Base-by-base conservation (phyloP, 2,329 filamentous ascomycete genomes). In the Arthroderma uncinatum region DNA sequence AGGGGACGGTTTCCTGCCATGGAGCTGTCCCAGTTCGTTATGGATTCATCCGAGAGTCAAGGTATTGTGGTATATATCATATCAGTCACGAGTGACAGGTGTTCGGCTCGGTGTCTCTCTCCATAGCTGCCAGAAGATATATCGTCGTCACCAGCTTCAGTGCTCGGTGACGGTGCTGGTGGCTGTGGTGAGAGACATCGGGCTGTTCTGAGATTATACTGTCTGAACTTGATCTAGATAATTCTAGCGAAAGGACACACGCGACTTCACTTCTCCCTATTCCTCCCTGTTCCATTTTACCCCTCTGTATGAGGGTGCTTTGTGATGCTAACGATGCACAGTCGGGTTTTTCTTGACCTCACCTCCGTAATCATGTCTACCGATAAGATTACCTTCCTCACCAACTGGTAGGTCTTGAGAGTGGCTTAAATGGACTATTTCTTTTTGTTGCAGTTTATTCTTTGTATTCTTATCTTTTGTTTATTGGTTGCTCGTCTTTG, bases 231-330 rank as follows among this genome's bases (percentile, higher is more conserved):
- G 85, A 87, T 86, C 84, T 86, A 83, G 82, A 84, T 85, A 87
- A 87, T 87, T 79, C 84, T 84, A 87, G 85, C 85, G 86, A 84
- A 88, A 88, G 85, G 82, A 88, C 82, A 84, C 88, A 85, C 85
- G 85, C 85, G 81, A 82, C 82, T 78, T 53, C 50, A 53, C 50
- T 53, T 53, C 50, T 53, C 21, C 50, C 34, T 10, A 6, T n/a
- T 53, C 19, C 30, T 23, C 33, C 19, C 21, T 37, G 74, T 67
- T 68, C 64, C 66, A 62, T 71, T 70, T 70, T 68, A 67, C 67
- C 67, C 47, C 47, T 30, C 47, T 30, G 25, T 19, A 33, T 7
- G 47, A 50, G 47, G 47, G 55, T 53, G 53, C 60, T 62, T 62
- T 62, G 64, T 61, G 62, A 64, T 69, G 60, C 67, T 70, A 61